These are phyloP conservation scores for Camellia japonica DNA, from an alignment of 148 eudicot species.

Conservation along the genomic window DNA sequence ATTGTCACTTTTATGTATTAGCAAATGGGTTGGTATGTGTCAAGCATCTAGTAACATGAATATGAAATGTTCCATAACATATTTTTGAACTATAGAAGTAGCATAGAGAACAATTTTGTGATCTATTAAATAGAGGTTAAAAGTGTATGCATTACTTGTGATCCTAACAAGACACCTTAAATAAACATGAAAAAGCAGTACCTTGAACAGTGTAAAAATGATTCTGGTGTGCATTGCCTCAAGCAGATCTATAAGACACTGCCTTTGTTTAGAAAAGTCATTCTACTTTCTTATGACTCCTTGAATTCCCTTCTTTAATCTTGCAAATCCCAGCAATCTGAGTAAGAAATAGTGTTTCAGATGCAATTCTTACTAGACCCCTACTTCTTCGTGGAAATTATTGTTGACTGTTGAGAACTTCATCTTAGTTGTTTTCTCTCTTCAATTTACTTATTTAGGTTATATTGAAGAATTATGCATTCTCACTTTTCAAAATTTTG, in stretches of 20 bases:
- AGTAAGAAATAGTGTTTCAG: neutral
- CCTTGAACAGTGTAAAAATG: neutral
- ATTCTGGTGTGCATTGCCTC: neutral
- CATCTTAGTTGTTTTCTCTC: neutral
- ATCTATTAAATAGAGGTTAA: conserved; percentile 1
- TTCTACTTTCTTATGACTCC: neutral
- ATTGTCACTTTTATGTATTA: neutral
- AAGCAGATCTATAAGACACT: neutral
- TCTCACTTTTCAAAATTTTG: neutral
- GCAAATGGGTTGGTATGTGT: neutral
- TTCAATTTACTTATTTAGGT: neutral
- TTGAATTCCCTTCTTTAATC: neutral
- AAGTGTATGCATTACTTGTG: neutral
- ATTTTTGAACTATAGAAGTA: neutral
- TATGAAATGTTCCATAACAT: neutral
- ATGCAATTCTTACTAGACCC: neutral
- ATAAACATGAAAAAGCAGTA: neutral
- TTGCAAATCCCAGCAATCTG: neutral
- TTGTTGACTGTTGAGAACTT: neutral
- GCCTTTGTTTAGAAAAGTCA: neutral
- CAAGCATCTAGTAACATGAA: neutral
- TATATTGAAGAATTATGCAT: neutral
- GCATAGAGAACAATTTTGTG: neutral
- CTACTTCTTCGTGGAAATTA: neutral
- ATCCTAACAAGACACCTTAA: neutral